These are phyloP conservation scores for Plasmodium chabaudi DNA, from an alignment of 169 alveolate genomes.

Conservation along the genomic window DNA sequence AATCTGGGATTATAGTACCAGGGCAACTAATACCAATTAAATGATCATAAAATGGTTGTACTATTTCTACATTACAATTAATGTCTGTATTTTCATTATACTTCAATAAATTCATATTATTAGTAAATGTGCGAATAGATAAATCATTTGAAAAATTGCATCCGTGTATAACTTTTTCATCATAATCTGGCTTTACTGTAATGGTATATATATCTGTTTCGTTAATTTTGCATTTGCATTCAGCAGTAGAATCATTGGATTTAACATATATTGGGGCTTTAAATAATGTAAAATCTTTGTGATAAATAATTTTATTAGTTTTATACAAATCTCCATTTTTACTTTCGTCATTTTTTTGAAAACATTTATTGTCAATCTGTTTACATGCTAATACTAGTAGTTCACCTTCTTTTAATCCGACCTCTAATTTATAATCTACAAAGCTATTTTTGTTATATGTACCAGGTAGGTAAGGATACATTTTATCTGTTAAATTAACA, in stretches of 20 bases:
- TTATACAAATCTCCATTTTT: slow-evolving; percentile 13
- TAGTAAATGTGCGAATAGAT: slow-evolving; percentile 14
- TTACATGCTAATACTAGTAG: slow-evolving; percentile 51
- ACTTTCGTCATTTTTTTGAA: slow-evolving; percentile 7
- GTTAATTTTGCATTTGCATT: slow-evolving; percentile 22
- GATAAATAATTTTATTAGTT: slow-evolving; percentile 53
- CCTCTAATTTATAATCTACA: slow-evolving; percentile 3
- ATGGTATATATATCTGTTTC: not conserved
- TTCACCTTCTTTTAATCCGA: slow-evolving; percentile 35
- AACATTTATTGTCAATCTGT: slow-evolving; percentile 41
- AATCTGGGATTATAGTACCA: slow-evolving; percentile 35
- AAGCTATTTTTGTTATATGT: not conserved
- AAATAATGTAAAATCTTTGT: slow-evolving; percentile 33
- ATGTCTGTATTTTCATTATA: slow-evolving; percentile 30
- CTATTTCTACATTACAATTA: slow-evolving; percentile 17
- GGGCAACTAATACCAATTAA: slow-evolving; percentile 56
- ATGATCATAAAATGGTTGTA: slow-evolving; percentile 19
- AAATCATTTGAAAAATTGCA: slow-evolving; percentile 40
- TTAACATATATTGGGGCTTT: slow-evolving; percentile 53
- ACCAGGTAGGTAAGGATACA: slow-evolving; percentile 16
- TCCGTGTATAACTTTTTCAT: slow-evolving; percentile 41
- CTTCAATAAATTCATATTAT: slow-evolving; percentile 12
- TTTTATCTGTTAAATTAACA: slow-evolving; percentile 33
- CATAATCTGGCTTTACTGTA: slow-evolving; percentile 13
- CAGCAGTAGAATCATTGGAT: slow-evolving; percentile 13